Conservation (phyloP, 768 basidiomycete genomes). For the Royoungia palumana region DNA sequence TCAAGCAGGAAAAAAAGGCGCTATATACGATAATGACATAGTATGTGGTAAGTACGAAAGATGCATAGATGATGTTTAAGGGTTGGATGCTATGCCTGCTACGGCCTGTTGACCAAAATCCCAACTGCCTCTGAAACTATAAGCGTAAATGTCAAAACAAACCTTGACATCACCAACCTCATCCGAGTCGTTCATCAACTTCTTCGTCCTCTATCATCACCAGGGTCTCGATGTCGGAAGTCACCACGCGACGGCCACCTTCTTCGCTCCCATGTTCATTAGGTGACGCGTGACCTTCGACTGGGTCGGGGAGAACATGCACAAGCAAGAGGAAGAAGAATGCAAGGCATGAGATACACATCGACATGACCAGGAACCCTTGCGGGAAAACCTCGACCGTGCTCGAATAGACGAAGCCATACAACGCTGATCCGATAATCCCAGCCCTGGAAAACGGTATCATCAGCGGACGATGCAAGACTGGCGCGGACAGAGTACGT, state of each 20-base stretch:
- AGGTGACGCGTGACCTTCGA: not conserved
- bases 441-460: conserved; percentile 43
- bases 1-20: too few species aligned
- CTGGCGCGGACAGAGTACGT: conserved; percentile 14
- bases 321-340: conserved; percentile 48
- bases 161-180: too few species aligned
- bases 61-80: too few species aligned
- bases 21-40: too few species aligned
- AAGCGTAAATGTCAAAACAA: too few species aligned
- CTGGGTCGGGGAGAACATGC: conserved; percentile 30
- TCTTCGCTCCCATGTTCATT: not conserved
- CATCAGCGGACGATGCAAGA: not conserved
- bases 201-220: conserved; percentile 1
- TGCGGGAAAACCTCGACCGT: conserved; percentile 71
- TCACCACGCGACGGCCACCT: not conserved
- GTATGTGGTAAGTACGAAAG: too few species aligned
- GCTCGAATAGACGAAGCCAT: conserved; percentile 64
- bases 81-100: too few species aligned
- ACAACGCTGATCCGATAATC: conserved; percentile 69
- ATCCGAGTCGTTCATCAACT: too few species aligned
- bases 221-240: conserved; percentile 2
- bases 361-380: conserved; percentile 62
- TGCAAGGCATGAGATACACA: conserved; percentile 37
- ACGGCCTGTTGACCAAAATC: too few species aligned
- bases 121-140: too few species aligned